Evolutionary conservation across 495 filamentous ascomycete species (phyloP), one percentile per base, ranked within the genome.

Genomic region (Terfezia claveryi): DNA sequence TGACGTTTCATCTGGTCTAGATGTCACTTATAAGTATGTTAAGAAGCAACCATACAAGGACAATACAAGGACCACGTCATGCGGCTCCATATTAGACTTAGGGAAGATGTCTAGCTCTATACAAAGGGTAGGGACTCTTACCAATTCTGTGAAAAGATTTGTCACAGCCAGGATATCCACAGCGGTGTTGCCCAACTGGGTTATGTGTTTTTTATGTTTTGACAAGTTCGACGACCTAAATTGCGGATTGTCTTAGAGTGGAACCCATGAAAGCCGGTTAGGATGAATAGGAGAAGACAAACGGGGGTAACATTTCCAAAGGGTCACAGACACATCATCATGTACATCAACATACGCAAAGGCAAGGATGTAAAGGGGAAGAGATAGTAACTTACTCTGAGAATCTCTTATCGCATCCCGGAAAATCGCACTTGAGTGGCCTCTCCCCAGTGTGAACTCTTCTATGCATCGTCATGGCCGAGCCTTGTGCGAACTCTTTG

Each of bases 141-240:
- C 77, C 76, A 55, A 73, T 67, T 8, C 77, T 67, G 57, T 74
- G 71, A 50, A 79, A 80, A n/a, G 69, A 64, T 56, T 71, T 73
- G 14, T 65, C 64, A 53, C 77, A 80, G 27, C 70, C 70, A 9
- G 64, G 59, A 17, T 69, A 65, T 0, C 62, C 58, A 52, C 76
- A 79, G 8, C 58, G 66, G 57, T 74, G 73, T 11, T 68, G 64
- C n/a, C 71, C 74, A 53, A 66, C 53, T 0, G 60, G 59, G 55
- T 66, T 70, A 66, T 59, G 72, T 64, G 37, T 76, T 54, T 80
- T 10, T 76, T 36, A 69, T 74, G 54, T 72, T 72, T 64, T 70
- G 71, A 59, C 74, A 78, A 70, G 75, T 79, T 66, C 10, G 62
- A 23, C 6, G 50, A n/a, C 72, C 74, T 77, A 49, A 14, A 32